phyloP scores from a whole-genome alignment of 2,329 filamentous ascomycete species.

The Sclerotinia nivalis region DNA sequence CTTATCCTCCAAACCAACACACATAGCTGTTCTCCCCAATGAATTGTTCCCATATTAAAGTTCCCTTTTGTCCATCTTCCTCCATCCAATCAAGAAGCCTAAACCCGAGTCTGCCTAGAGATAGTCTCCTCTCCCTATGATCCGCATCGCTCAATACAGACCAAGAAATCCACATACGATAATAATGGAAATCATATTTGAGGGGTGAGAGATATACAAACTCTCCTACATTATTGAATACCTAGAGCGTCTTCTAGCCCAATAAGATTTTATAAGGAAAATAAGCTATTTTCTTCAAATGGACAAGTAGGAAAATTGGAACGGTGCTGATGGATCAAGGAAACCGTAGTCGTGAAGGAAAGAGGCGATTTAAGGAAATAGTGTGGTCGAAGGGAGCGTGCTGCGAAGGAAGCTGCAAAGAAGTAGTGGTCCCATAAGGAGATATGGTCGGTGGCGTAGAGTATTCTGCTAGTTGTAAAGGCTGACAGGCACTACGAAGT shows the following conservation, averaged over 20 bases:
- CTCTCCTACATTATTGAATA: neutral
- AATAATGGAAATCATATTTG: neutral
- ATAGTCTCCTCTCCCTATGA: neutral
- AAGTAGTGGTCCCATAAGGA: neutral
- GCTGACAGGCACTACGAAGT: constrained; percentile 13
- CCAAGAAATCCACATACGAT: neutral
- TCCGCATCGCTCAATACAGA: neutral
- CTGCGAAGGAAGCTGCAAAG: neutral
- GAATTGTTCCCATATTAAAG: neutral
- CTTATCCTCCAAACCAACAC: neutral
- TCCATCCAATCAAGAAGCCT: neutral
- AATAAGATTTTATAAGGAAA: neutral
- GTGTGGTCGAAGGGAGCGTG: neutral
- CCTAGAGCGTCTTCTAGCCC: neutral
- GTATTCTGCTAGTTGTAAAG: constrained; percentile 4
- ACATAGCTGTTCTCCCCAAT: neutral
- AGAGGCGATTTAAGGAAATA: neutral
- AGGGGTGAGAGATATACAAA: neutral
- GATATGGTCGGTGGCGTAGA: neutral
- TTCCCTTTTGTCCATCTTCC: neutral
- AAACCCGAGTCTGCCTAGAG: neutral
- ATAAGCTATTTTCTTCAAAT: neutral
- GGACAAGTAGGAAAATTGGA: neutral
- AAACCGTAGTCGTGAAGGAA: neutral
- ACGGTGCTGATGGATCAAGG: neutral